Evolutionary conservation across 2,329 filamentous ascomycete species (phyloP).

Genomic region (Triangularia verruculosa): DNA sequence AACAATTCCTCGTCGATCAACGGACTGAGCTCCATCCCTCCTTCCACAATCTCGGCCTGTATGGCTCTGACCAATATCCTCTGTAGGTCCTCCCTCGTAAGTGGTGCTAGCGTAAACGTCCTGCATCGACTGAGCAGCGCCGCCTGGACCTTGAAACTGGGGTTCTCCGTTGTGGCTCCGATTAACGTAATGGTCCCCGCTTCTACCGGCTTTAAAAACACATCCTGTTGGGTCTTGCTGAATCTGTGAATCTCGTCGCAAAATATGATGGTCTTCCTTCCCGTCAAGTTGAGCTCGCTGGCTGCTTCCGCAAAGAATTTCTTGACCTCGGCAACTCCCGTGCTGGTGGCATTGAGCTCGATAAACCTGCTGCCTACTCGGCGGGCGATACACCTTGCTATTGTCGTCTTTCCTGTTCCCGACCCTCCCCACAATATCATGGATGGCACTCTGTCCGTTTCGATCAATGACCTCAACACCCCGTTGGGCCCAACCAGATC

Average conservation of each 20-base stretch:
- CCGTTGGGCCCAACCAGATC: conserved; percentile 82
- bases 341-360: conserved; percentile 91
- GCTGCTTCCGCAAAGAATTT: conserved; percentile 84
- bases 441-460: conserved; percentile 79
- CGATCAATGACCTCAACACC: conserved; percentile 82
- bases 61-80: conserved; percentile 76
- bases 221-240: conserved; percentile 88
- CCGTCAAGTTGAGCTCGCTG: conserved; percentile 75
- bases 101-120: conserved; percentile 79
- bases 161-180: conserved; percentile 95
- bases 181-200: conserved; percentile 86
- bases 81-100: conserved; percentile 68
- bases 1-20: conserved; percentile 77
- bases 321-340: conserved; percentile 86
- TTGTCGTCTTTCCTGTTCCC: conserved; percentile 85
- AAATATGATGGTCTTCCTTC: conserved; percentile 91
- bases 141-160: conserved; percentile 86
- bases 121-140: conserved; percentile 86
- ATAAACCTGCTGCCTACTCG: conserved; percentile 83
- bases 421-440: conserved; percentile 92
- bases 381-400: conserved; percentile 83
- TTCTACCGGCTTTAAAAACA: conserved; percentile 91
- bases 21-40: conserved; percentile 35
- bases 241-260: conserved; percentile 97
- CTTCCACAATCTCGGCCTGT: conserved; percentile 51